Base-by-base conservation (phyloP, 306 rosid species). In the Cucurbita moschata region DNA sequence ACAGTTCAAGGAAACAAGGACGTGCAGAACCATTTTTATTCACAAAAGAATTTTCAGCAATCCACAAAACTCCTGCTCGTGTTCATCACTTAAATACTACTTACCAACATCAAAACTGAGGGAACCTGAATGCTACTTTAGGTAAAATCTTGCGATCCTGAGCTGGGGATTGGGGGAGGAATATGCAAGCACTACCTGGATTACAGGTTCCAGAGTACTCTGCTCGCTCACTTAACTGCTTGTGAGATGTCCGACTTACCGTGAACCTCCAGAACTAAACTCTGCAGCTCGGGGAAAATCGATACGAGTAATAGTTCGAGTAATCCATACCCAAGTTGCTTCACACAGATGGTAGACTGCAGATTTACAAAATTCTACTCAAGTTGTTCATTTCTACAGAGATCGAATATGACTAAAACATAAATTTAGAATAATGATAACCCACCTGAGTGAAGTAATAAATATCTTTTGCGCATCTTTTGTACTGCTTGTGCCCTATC, bases 371-470 rank as follows among this genome's bases (percentile, higher is more conserved):
- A 54, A 50, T 18, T 37, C 26, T 39, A 59, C 56, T 35, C 12
- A 63, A 55, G n/a, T 44, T 47, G 78, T 83, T 73, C 65, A 76
- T 62, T 30, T 53, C 56, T 77, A 78, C 54, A 5, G 57, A 46
- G 62, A 14, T 11, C 15, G 7, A 53, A 53, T 38, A 67, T 18
- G 68, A 63, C 62, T 38, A 13, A 58, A 57, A 55, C 19, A 44
- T 44, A 53, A 57, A 74, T 84, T 55, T 7, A 52, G 65, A 9
- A 61, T 62, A 59, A 67, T 15, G 61, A 61, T 61, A 70, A 77
- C 84, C 69, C 70, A 94, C 99, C 96, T 91, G 99, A 80, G 89
- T 95, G 77, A 95, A 95, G 81, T 86, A 83, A 64, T 95, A 95
- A 8, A 95, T 89, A 79, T 95, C 99, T 81, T 89, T 81, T 14